Evolutionary conservation across 2,329 filamentous ascomycete species (phyloP).

Genomic region (Xylariaceae sp.): DNA sequence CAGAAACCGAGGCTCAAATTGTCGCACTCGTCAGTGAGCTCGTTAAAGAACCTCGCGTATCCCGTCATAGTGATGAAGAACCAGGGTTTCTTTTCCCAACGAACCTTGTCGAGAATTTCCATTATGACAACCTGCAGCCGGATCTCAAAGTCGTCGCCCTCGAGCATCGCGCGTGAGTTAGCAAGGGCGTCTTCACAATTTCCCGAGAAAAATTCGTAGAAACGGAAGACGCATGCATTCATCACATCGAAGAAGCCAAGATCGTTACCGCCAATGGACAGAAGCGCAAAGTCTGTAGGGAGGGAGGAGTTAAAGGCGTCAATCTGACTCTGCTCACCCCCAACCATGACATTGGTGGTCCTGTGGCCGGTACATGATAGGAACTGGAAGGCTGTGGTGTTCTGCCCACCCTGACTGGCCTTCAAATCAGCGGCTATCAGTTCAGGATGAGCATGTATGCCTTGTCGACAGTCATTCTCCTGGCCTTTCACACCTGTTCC

Average conservation of each 20-base stretch:
- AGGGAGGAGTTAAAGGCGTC: slow-evolving; percentile 49
- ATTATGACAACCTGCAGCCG: slow-evolving; percentile 48
- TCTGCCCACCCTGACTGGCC: no score
- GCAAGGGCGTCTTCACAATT: slow-evolving; percentile 51
- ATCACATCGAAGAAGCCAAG: slow-evolving; percentile 58
- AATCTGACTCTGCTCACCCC: slow-evolving; percentile 49
- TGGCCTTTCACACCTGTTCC: slow-evolving; percentile 51
- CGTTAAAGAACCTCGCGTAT: slow-evolving; percentile 58
- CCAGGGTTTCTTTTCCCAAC: slow-evolving; percentile 52
- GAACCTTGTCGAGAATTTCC: slow-evolving; percentile 52
- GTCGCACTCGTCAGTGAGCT: slow-evolving; percentile 51
- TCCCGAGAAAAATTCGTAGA: slow-evolving; percentile 56
- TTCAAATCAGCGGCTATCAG: slow-evolving; percentile 50
- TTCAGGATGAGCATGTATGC: slow-evolving; percentile 50
- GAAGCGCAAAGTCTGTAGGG: slow-evolving; percentile 51
- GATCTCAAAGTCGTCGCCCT: slow-evolving; percentile 48
- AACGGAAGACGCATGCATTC: slow-evolving; percentile 58
- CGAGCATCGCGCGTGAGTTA: slow-evolving; percentile 44
- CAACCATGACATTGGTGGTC: slow-evolving; percentile 49
- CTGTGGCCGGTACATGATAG: slow-evolving; percentile 56
- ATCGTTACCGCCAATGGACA: slow-evolving; percentile 58
- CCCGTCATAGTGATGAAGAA: slow-evolving; percentile 55
- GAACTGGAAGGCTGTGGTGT: slow-evolving; percentile 52
- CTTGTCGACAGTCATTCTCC: slow-evolving; percentile 52
- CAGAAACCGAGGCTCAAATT: slow-evolving; percentile 54